A percentile compares a stretch with the other conserved stretches of the same genome.
phyloP scores from a whole-genome alignment of 1,139 yeast species.

The Barnettozyma hawaiiensis region DNA sequence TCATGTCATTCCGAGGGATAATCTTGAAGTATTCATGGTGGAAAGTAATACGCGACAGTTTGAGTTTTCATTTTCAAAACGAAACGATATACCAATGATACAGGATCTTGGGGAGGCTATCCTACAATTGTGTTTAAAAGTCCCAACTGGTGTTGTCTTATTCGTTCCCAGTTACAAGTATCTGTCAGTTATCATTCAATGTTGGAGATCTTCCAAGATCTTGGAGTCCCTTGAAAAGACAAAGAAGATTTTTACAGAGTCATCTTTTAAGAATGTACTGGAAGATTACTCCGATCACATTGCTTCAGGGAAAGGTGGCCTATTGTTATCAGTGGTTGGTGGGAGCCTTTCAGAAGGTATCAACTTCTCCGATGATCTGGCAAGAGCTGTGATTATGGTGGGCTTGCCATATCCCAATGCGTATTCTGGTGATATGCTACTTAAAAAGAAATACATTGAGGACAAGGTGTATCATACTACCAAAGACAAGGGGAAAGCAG shows the following conservation, averaged over 20 bases:
- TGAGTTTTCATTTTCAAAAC: constrained; percentile 65
- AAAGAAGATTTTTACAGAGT: constrained; percentile 56
- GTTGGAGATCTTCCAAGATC: constrained; percentile 44
- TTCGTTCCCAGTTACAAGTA: constrained; percentile 86
- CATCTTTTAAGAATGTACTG: constrained; percentile 43
- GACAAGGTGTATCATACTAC: constrained; percentile 28
- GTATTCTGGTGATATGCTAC: constrained; percentile 74
- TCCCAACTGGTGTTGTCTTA: constrained; percentile 74
- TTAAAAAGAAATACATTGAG: constrained; percentile 65
- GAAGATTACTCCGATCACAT: constrained; percentile 43
- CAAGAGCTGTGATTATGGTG: constrained; percentile 81
- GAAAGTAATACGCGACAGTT: constrained; percentile 30
- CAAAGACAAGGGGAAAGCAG: constrained; percentile 25
- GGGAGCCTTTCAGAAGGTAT: constrained; percentile 95
- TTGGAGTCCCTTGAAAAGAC: constrained; percentile 31
- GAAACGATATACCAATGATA: constrained; percentile 46
- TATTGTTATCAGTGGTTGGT: constrained; percentile 82
- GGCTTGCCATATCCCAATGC: constrained; percentile 92
- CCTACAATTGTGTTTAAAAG: constrained; percentile 35
- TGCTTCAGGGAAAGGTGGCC: constrained; percentile 44
- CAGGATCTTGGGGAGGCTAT: constrained; percentile 49
- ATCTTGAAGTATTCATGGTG: constrained; percentile 58
- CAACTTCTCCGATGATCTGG: constrained; percentile 79
- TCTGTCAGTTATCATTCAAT: constrained; percentile 41
- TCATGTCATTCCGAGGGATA: constrained; percentile 73